Evolutionary conservation across 2,329 filamentous ascomycete species (phyloP), one percentile per base, ranked within the genome.

Genomic region (Pseudopithomyces chartarum): DNA sequence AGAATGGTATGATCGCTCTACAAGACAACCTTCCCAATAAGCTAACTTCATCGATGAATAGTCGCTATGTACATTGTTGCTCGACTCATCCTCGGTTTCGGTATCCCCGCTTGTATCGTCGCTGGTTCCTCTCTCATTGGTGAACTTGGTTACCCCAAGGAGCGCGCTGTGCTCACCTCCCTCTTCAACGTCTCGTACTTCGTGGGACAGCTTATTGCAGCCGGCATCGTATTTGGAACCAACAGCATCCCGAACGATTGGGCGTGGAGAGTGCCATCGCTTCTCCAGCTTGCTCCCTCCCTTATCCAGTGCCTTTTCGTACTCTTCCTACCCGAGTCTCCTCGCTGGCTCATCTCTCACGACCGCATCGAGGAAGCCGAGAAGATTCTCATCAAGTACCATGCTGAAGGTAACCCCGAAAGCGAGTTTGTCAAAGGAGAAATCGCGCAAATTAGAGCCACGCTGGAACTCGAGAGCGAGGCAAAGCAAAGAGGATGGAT

Each of bases 181-280:
- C 80, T 88, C 55, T 88, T 88, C 74, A 88, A 88, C 73, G 87
- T 84, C 60, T 73, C 87, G 51, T 89, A 86, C 85, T 87, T 87
- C 69, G 67, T 85, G 52, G 85, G 84, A 29, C 72, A 74, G 36
- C 64, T 79, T 32, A 42, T 85, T 45, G 84, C 86, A 12, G 83
- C 84, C 7, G 84, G 82, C 73, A 81, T 87, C 52, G 84, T 84
- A 40, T 88, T 85, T 81, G 86, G 84, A 32, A 88, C 86, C 3
- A 78, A 82, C 26, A 78, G 79, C 50, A 81, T 88, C 58, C 64
- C 75, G 17, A 81, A 71, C 60, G 76, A 87, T 63, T 89, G 86
- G 86, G 84, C 84, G 1, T 90, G 87, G 87, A 79, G 85, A 52
- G 83, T 82, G 49, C 85, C 87, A 52, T 85, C 85, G 13, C 77